Evolutionary conservation across 441 rosid species (phyloP), one percentile per base, ranked within the genome.

Genomic region (Adansonia rubrostipa): DNA sequence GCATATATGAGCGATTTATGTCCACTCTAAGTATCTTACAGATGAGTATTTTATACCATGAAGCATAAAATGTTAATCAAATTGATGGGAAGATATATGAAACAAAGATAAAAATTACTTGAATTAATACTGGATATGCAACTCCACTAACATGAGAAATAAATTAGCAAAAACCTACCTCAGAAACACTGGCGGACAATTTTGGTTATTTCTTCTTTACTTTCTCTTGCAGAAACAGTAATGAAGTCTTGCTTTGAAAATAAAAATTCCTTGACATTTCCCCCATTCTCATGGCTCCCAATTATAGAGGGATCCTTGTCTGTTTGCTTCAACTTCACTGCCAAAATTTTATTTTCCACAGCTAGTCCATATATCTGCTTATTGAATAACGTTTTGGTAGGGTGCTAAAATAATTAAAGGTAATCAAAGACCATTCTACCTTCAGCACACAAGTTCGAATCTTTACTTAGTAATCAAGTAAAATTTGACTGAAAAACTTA

Each of bases 301-400:
- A 56, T 56, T 72, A 74, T 78, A 71, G 75, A 57, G 19, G 69
- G 73, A 62, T 81, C 84, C 79, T 86, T 83, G 60, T 83, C 84
- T 22, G 65, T 76, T 66, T 91, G 87, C 80, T 86, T 91, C 86
- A 90, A 78, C 86, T 87, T 89, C 79, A 81, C 77, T 76, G 78
- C 82, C 88, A 94, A 83, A 63, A 86, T 79, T 83, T 80, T 84
- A 64, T 96, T 96, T 84, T 92, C 91, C 70, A 75, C 75, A 48
- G 88, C 87, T 79, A 94, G 80, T 56, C 90, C 86, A 45, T 88
- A 82, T 77, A 94, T 81, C 98, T 94, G 92, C 83, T 81, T 65
- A 36, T 36, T 36, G 40, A 36, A 36, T 36, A 36, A 36, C 5
- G 40, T 1, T 36, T 36, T 36, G 2, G 28, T 69, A 61, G 61